phyloP scores from a whole-genome alignment of 2,329 filamentous ascomycete species.

The Myotisia sp. region DNA sequence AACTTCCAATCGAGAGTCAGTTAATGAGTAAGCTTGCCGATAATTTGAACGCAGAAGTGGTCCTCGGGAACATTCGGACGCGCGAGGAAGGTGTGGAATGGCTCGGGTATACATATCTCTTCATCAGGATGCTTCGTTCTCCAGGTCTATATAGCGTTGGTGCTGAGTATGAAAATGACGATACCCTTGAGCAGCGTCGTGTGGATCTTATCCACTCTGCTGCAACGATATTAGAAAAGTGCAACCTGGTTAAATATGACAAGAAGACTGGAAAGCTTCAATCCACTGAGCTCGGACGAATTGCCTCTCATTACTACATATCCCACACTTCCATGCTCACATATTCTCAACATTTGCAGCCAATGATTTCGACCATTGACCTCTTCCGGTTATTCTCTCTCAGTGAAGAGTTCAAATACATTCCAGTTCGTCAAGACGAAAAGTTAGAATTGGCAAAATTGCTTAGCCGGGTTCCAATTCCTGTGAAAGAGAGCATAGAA shows the following conservation, averaged over 20 bases:
- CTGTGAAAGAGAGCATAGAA: slow-evolving; percentile 94
- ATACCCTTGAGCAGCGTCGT: slow-evolving; percentile 81
- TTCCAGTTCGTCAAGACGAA: slow-evolving; percentile 92
- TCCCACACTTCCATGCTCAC: slow-evolving; percentile 92
- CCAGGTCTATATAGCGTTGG: slow-evolving; percentile 92
- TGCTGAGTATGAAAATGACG: slow-evolving; percentile 86
- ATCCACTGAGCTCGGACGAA: slow-evolving; percentile 83
- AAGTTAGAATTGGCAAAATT: slow-evolving; percentile 92
- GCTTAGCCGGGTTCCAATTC: slow-evolving; percentile 76
- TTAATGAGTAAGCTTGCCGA: slow-evolving; percentile 85
- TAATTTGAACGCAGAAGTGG: slow-evolving; percentile 91
- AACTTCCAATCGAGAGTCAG: slow-evolving; percentile 93
- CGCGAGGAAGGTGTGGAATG: slow-evolving; percentile 97
- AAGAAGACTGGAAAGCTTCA: slow-evolving; percentile 81
- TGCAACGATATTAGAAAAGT: slow-evolving; percentile 71
- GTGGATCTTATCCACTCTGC: slow-evolving; percentile 97
- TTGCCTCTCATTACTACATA: slow-evolving; percentile 97
- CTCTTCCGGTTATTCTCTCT: slow-evolving; percentile 92
- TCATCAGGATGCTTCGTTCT: slow-evolving; percentile 91
- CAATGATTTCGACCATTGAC: slow-evolving; percentile 83
- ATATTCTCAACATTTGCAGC: slow-evolving; percentile 90
- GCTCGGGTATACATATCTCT: slow-evolving; percentile 96
- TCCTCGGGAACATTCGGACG: slow-evolving; percentile 79
- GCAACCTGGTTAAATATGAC: slow-evolving; percentile 85
- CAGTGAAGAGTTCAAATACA: slow-evolving; percentile 97